Evolutionary conservation across 371 early-diverging fungal genomes (phyloP).

Genomic region (Entomophthora muscae): DNA sequence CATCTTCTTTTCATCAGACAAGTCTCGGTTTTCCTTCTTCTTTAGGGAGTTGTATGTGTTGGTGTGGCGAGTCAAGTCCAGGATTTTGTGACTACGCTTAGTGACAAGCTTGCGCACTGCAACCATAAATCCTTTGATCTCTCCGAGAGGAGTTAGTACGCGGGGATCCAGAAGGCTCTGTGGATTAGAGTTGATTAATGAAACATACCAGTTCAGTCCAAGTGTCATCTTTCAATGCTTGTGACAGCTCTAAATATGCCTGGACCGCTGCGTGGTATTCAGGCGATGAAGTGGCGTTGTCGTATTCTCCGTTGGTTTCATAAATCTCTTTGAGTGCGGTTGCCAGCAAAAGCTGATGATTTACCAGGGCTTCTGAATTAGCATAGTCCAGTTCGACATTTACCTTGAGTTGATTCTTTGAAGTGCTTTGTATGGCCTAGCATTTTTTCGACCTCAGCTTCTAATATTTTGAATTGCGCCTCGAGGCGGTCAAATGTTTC

Average conservation of each 20-base stretch:
- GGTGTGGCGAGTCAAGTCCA: constrained; percentile 5
- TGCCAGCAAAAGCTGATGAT: background rate
- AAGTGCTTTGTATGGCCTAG: constrained; percentile 5
- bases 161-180: background rate
- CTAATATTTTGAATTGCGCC: background rate
- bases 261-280: background rate
- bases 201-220: background rate
- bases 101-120: constrained; percentile 1
- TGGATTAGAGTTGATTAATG: background rate
- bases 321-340: background rate
- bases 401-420: background rate
- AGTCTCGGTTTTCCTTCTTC: background rate
- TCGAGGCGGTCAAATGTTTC: constrained; percentile 4
- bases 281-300: background rate
- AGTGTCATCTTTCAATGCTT: background rate
- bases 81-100: constrained; percentile 7
- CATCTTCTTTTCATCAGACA: constrained; percentile 4
- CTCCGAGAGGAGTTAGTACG: constrained; percentile 1
- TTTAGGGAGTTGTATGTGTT: background rate
- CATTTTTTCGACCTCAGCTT: background rate
- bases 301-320: background rate
- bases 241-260: background rate
- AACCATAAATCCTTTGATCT: background rate
- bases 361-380: background rate
- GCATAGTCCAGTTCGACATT: background rate